These are phyloP conservation scores for Cubamyces lactineus DNA, from an alignment of 768 basidiomycete species.

Conservation along the genomic window DNA sequence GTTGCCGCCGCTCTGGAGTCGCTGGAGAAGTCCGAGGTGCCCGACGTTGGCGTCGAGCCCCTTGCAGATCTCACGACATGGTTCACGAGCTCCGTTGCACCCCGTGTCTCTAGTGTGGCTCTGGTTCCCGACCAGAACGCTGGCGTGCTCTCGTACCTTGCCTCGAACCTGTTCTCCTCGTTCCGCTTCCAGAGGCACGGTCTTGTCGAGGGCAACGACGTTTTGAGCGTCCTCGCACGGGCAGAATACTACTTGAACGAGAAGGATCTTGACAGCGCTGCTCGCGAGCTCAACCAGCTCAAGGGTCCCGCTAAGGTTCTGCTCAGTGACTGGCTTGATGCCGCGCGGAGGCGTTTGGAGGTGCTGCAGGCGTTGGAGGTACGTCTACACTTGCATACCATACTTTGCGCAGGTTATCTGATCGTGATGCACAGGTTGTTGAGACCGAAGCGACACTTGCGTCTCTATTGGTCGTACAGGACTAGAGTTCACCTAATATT, in stretches of 20 bases:
- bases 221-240: conserved; percentile 82
- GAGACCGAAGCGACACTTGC: conserved; percentile 84
- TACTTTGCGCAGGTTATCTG: conserved; percentile 13
- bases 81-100: conserved; percentile 83
- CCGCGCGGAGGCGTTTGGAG: conserved; percentile 84
- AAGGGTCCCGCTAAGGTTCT: conserved; percentile 77
- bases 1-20: conserved; percentile 67
- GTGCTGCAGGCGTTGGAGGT: conserved; percentile 93
- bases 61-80: conserved; percentile 89
- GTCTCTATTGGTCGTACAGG: conserved; percentile 64
- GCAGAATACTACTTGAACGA: conserved; percentile 90
- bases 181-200: conserved; percentile 84
- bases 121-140: conserved; percentile 91
- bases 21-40: conserved; percentile 70
- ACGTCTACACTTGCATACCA: conserved; percentile 1
- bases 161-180: conserved; percentile 74
- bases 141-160: conserved; percentile 84
- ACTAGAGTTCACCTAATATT: conserved; percentile 30
- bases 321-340: conserved; percentile 87
- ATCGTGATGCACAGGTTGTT: conserved; percentile 57
- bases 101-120: conserved; percentile 85
- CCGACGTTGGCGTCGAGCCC: conserved; percentile 84
- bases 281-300: conserved; percentile 91
- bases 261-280: conserved; percentile 89
- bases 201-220: conserved; percentile 78